Percentiles rank a stretch among this genome's conserved stretches.
These are phyloP conservation scores for Coemansia sp. DNA, from an alignment of 192 early-diverging fungal genomes.

Conservation along the genomic window DNA sequence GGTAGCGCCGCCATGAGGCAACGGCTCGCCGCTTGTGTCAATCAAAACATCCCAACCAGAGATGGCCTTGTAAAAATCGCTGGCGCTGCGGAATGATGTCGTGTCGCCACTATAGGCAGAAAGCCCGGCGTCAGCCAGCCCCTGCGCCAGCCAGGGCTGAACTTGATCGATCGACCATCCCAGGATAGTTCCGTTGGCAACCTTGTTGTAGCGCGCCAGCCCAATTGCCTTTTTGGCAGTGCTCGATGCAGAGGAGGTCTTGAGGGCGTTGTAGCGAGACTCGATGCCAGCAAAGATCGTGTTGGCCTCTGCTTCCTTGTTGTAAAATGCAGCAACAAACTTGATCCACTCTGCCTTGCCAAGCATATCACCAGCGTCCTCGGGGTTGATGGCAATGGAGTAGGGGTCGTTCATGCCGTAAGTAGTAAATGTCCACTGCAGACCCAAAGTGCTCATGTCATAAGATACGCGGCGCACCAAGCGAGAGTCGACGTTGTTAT, in stretches of 20 bases:
- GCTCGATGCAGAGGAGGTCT: slow-evolving; percentile 12
- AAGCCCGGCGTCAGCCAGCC: slow-evolving; percentile 63
- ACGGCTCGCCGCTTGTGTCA: slow-evolving; percentile 55
- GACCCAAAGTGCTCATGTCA: slow-evolving; percentile 52
- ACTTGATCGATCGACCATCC: slow-evolving; percentile 48
- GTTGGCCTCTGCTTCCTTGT: slow-evolving; percentile 45
- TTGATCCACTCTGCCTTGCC: slow-evolving; percentile 55
- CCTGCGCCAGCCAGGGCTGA: slow-evolving; percentile 50
- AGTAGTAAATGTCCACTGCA: slow-evolving; percentile 57
- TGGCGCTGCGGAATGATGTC: slow-evolving; percentile 32
- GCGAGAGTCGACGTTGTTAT: neutral
- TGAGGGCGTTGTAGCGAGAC: slow-evolving; percentile 36
- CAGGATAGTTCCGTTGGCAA: slow-evolving; percentile 42
- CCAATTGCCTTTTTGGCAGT: slow-evolving; percentile 29
- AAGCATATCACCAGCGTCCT: slow-evolving; percentile 41
- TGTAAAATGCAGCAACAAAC: slow-evolving; percentile 43
- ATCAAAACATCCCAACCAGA: slow-evolving; percentile 64
- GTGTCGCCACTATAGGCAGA: slow-evolving; percentile 38
- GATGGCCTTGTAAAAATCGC: slow-evolving; percentile 58
- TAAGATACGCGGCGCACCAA: slow-evolving; percentile 47
- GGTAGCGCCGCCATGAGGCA: slow-evolving; percentile 60
- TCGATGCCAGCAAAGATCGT: slow-evolving; percentile 42
- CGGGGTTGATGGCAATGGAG: slow-evolving; percentile 45
- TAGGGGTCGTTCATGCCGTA: slow-evolving; percentile 53
- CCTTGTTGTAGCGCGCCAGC: slow-evolving; percentile 50